A percentile compares a stretch with the other conserved stretches of the same genome.
These are phyloP conservation scores for Phytopythium helicoides DNA, from an alignment of 352 stramenopile species.

Conservation along the genomic window DNA sequence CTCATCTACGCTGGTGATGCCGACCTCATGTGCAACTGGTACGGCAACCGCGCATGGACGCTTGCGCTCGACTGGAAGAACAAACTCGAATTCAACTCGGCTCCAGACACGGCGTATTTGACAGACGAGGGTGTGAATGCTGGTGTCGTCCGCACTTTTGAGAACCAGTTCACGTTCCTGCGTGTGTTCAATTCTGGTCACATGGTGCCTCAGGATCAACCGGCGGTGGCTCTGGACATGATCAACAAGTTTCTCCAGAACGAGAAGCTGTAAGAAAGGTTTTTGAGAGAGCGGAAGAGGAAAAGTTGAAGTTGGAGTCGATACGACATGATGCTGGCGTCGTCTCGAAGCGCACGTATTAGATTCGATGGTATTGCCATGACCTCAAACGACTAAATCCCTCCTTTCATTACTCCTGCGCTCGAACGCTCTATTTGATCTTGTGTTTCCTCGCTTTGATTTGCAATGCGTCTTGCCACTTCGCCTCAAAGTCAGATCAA, in stretches of 20 bases:
- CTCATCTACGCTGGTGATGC: conserved; percentile 96
- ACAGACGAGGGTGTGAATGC: conserved; percentile 9
- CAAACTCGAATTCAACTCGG: conserved; percentile 82
- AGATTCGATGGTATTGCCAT: too few relatives aligned
- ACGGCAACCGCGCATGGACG: conserved; percentile 94
- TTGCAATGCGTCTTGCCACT: too few relatives aligned
- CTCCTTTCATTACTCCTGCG: too few relatives aligned
- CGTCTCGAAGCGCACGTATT: too few relatives aligned
- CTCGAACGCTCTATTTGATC: too few relatives aligned
- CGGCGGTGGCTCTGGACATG: conserved; percentile 34
- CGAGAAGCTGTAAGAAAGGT: conserved; percentile 16
- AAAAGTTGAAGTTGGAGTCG: too few relatives aligned
- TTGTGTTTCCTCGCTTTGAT: too few relatives aligned
- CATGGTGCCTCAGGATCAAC: conserved; percentile 52
- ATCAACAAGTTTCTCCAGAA: conserved; percentile 55
- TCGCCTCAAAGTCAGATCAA: too few relatives aligned
- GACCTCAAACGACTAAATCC: too few relatives aligned
- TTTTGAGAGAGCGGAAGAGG: not conserved
- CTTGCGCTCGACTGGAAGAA: conserved; percentile 90
- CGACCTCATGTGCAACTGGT: conserved; percentile 97
- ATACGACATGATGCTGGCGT: too few relatives aligned
- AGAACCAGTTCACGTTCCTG: conserved; percentile 49
- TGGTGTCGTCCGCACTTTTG: conserved; percentile 18
- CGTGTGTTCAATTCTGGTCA: conserved; percentile 48
- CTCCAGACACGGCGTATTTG: conserved; percentile 15